Evolutionary conservation across 441 rosid species (phyloP), one percentile per base, ranked within the genome.

Genomic region (Viola pubescens): DNA sequence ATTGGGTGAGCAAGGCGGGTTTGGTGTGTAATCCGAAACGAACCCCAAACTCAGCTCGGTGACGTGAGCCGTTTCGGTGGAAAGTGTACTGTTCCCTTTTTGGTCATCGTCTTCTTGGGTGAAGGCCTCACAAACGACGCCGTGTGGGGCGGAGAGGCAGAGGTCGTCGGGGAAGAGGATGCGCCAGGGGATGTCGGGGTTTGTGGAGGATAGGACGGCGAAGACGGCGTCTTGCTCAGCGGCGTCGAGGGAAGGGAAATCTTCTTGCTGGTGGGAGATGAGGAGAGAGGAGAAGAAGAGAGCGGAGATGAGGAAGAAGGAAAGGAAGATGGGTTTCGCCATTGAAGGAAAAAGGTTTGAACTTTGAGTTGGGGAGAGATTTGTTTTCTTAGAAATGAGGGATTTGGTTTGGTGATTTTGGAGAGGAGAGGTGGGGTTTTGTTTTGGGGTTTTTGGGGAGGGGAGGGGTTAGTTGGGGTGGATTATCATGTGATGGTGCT

Each of bases 101-200:
- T 2, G 64, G 58, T 37, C 46, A 52, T 40, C 16, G 60, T 38
- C 14, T 10, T 52, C 58, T 9, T 67, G 59, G 44, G 66, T 41
- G 63, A 74, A 74, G 66, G 61, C 75, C 26, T 78, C 84, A 12
- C 92, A 86, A 6, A 80, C 82, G 61, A 83, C 73, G 65, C 89
- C 89, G 68, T 83, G 82, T 4, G 89, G 87, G 52, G 92, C 70
- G 0, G 86, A 86, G 47, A 69, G 73, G 62, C 94, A 86, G 58
- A 83, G 74, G 52, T 86, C 83, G 51, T 80, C 88, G 0, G 83
- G 79, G 67, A 75, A 86, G 37, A 82, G 69, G 16, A 77, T 64
- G 39, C 81, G 82, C 94, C 94, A 82, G 0, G 82, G 65, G 60
- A 82, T 73, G 43, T 62, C 69, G 0, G 88, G 60, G 79, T 86